phyloP scores from a whole-genome alignment of 1,284 basidiomycete genomes.

The Sphaerobolus stellatus region DNA sequence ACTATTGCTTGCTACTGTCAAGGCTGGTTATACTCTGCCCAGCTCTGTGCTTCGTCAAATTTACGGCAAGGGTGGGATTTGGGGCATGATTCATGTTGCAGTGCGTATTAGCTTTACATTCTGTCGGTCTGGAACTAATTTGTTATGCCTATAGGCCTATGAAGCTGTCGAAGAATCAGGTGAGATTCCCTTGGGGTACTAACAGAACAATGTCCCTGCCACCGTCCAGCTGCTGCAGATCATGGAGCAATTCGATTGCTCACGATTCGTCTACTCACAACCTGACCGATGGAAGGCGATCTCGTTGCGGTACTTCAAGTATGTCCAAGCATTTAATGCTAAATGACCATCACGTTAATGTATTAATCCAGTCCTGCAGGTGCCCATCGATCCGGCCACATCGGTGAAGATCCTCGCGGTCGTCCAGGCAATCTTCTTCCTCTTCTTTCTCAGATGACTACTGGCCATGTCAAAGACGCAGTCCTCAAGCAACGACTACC shows the following conservation, averaged over 20 bases:
- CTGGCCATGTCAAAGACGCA: conserved; percentile 82
- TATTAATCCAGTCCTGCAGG: conserved; percentile 90
- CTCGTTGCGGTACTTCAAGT: conserved; percentile 97
- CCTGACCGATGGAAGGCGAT: conserved; percentile 75
- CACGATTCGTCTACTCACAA: conserved; percentile 90
- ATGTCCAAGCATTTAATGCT: conserved; percentile 32
- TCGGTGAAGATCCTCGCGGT: conserved; percentile 95
- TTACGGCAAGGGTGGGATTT: conserved; percentile 93
- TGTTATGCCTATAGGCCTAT: conserved; percentile 63
- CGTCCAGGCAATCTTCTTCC: conserved; percentile 95
- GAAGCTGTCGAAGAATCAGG: conserved; percentile 98
- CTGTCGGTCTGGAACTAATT: too few species aligned
- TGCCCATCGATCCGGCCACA: conserved; percentile 92
- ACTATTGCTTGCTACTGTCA: too few species aligned
- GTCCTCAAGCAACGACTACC: conserved; percentile 95
- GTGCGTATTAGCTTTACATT: conserved; percentile 42
- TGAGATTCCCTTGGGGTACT: conserved; percentile 91
- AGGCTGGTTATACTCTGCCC: too few species aligned
- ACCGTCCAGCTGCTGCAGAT: conserved; percentile 80
- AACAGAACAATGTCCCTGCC: conserved; percentile 87
- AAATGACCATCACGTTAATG: conserved; percentile 3
- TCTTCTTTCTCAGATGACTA: conserved; percentile 92
- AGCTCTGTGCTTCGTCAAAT: too few species aligned
- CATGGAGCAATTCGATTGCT: conserved; percentile 84
- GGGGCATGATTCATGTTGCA: conserved; percentile 96